A percentile compares a stretch with the other conserved stretches of the same genome.
phyloP scores from a whole-genome alignment of 2,329 filamentous ascomycete species.

The Zarea fungicola region DNA sequence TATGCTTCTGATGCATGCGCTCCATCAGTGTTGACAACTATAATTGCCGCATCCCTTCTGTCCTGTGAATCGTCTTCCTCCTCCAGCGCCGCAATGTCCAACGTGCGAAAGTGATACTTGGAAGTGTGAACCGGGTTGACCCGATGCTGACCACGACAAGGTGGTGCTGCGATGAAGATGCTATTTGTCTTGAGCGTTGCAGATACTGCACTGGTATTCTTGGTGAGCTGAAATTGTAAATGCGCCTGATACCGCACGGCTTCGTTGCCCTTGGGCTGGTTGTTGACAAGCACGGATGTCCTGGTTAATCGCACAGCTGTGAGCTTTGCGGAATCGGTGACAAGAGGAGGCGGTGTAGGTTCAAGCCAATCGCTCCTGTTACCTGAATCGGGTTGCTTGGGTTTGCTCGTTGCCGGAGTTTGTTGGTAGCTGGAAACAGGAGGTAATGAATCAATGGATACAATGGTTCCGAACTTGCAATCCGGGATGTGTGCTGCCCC shows the following conservation, averaged over 20 bases:
- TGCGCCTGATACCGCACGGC: not conserved
- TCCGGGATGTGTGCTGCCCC: not conserved
- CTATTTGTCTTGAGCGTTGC: not conserved
- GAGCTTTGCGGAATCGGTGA: not conserved
- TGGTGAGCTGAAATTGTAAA: not conserved
- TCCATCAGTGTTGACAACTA: not conserved
- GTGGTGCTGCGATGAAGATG: not conserved
- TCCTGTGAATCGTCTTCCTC: not conserved
- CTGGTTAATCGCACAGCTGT: not conserved
- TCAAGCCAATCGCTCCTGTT: not conserved
- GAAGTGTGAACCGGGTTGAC: not conserved
- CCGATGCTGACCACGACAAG: not conserved
- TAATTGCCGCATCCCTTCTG: not conserved
- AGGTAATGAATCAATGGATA: not conserved
- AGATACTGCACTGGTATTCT: not conserved
- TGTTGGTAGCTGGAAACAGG: not conserved
- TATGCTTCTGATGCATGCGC: not conserved
- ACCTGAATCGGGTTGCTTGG: not conserved
- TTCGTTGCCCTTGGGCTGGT: not conserved
- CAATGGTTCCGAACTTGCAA: not conserved
- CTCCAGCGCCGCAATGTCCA: not conserved
- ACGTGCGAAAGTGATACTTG: not conserved
- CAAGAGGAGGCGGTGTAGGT: not conserved
- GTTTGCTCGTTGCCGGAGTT: not conserved
- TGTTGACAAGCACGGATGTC: not conserved